phyloP scores from a whole-genome alignment of 345 rosid species.

The Moringa oleifera region DNA sequence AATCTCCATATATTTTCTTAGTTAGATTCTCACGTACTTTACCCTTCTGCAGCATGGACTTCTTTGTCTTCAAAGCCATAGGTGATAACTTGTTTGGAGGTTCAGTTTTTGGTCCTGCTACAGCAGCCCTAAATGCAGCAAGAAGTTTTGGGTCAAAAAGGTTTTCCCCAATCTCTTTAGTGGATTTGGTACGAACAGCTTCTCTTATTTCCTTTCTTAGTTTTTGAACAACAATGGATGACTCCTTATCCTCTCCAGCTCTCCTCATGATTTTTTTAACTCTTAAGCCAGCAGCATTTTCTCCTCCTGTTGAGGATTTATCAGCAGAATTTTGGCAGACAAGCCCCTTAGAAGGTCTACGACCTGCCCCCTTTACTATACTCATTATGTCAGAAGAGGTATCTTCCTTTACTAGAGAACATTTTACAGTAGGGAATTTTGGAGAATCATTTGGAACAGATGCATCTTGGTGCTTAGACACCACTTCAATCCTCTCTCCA shows the following conservation, averaged over 20 bases:
- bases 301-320: slow-evolving; percentile 46
- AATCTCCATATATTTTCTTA: slow-evolving; percentile 78
- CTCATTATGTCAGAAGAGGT: slow-evolving; percentile 53
- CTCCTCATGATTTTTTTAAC: slow-evolving; percentile 91
- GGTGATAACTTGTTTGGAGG: slow-evolving; percentile 46
- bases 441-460: slow-evolving; percentile 31
- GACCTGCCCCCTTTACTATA: slow-evolving; percentile 53
- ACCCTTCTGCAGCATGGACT: slow-evolving; percentile 84
- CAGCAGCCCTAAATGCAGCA: slow-evolving; percentile 84
- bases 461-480: slow-evolving; percentile 30
- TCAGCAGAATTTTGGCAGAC: slow-evolving; percentile 23
- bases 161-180: slow-evolving; percentile 52
- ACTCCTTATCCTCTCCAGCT: slow-evolving; percentile 56
- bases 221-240: slow-evolving; percentile 62
- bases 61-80: slow-evolving; percentile 66
- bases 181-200: slow-evolving; percentile 64
- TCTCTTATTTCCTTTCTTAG: slow-evolving; percentile 90
- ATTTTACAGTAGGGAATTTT: slow-evolving; percentile 13
- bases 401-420: slow-evolving; percentile 18
- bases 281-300: slow-evolving; percentile 61
- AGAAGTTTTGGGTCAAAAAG: slow-evolving; percentile 89
- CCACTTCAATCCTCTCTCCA: slow-evolving; percentile 33
- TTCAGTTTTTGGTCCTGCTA: slow-evolving; percentile 61
- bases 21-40: slow-evolving; percentile 95
- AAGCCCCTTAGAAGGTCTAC: slow-evolving; percentile 30